Conservation (phyloP, 2,329 filamentous ascomycete species). For the Colletotrichum sp. region DNA sequence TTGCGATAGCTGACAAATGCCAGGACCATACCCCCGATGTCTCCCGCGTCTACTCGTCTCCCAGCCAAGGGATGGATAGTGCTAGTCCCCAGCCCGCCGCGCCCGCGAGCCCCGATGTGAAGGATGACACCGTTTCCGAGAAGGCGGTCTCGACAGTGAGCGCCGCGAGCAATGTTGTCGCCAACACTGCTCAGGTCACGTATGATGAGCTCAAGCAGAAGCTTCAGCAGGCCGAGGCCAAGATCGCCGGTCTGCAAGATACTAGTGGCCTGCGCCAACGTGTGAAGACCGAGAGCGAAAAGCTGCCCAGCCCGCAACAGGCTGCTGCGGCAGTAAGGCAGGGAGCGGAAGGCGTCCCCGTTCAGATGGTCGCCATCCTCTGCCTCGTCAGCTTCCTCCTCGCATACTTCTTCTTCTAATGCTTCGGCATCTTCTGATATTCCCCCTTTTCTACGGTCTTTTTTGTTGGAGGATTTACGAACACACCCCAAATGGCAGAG, state of each 20-base stretch:
- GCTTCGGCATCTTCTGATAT: background rate
- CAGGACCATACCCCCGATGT: conserved; percentile 48
- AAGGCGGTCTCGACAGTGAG: conserved; percentile 35
- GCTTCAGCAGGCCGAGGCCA: conserved; percentile 75
- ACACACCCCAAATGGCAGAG: background rate
- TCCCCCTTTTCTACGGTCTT: conserved; percentile 2
- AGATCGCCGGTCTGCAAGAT: conserved; percentile 71
- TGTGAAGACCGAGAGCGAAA: conserved; percentile 58
- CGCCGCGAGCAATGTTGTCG: conserved; percentile 53
- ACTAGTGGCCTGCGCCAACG: conserved; percentile 80
- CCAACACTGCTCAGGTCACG: conserved; percentile 45
- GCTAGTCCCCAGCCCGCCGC: conserved; percentile 27
- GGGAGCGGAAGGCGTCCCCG: conserved; percentile 77
- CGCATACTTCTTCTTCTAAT: conserved; percentile 94
- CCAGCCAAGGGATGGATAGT: conserved; percentile 33
- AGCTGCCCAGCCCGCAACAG: conserved; percentile 48
- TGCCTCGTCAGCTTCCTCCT: conserved; percentile 92
- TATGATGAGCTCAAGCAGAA: conserved; percentile 72
- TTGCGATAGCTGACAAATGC: conserved; percentile 24
- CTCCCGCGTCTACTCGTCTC: conserved; percentile 51
- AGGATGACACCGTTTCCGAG: conserved; percentile 32
- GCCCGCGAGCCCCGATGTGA: conserved; percentile 36
- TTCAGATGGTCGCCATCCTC: conserved; percentile 82
- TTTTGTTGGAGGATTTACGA: conserved; percentile 6
- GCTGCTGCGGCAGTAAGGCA: conserved; percentile 60